These are phyloP conservation scores for Syncephalastrum racemosum DNA, from an alignment of 371 early-diverging fungal species.

Conservation along the genomic window DNA sequence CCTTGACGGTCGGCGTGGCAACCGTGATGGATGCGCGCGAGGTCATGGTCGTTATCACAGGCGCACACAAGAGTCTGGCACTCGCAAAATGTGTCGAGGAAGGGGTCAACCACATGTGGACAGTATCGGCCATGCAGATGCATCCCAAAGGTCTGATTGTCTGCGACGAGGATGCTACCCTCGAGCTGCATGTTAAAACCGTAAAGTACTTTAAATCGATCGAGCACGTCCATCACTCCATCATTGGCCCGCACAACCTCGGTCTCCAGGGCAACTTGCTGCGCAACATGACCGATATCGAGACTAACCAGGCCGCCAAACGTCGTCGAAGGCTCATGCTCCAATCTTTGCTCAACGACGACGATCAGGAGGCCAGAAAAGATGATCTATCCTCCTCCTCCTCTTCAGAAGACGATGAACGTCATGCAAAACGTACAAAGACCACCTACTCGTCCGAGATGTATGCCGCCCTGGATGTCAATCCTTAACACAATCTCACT, in stretches of 20 bases:
- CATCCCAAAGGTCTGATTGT: conserved; percentile 83
- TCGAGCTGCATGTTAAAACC: conserved; percentile 84
- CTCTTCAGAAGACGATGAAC: conserved; percentile 4
- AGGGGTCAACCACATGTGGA: conserved; percentile 88
- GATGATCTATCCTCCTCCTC: conserved; percentile 1
- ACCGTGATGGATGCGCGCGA: conserved; percentile 86
- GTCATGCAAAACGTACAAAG: conserved; percentile 10
- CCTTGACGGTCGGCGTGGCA: conserved; percentile 83
- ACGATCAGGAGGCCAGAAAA: conserved; percentile 21
- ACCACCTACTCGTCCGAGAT: conserved; percentile 14
- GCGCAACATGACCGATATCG: conserved; percentile 39
- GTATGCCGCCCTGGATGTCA: conserved; percentile 13
- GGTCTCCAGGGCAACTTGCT: conserved; percentile 60
- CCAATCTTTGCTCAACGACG: conserved; percentile 37
- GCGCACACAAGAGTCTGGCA: conserved; percentile 83
- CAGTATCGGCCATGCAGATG: conserved; percentile 82
- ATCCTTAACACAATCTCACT: conserved; percentile 2
- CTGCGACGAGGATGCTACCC: conserved; percentile 88
- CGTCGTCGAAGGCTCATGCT: conserved; percentile 43
- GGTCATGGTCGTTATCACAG: conserved; percentile 83
- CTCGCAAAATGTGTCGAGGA: conserved; percentile 85
- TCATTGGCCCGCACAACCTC: conserved; percentile 73
- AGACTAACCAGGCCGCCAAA: conserved; percentile 36
- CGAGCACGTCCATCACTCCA: conserved; percentile 78
- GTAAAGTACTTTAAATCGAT: conserved; percentile 86